These are phyloP conservation scores for Candida ulmi DNA, from an alignment of 805 yeast genomes.

Conservation along the genomic window DNA sequence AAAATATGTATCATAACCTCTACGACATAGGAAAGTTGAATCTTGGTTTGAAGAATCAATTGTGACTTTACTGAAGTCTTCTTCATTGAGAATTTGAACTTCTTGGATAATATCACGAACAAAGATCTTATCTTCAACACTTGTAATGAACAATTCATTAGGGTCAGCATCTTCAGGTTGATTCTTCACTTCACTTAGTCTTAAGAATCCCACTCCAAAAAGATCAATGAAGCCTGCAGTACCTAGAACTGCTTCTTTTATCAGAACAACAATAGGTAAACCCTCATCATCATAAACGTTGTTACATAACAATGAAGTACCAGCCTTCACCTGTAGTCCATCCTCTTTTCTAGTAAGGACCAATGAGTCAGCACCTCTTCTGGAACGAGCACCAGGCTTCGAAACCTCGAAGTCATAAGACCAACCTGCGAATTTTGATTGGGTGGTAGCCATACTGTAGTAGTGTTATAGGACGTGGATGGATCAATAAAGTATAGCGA, in stretches of 20 bases:
- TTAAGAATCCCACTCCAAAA: conserved; percentile 41
- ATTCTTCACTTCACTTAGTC: conserved; percentile 33
- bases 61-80: conserved; percentile 28
- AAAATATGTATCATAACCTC: conserved; percentile 29
- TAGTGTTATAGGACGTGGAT: no score
- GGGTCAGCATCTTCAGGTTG: conserved; percentile 21
- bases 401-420: conserved; percentile 10
- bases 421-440: conserved; percentile 19
- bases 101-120: conserved; percentile 37
- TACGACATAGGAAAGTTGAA: conserved; percentile 25
- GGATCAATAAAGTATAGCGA: no score
- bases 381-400: conserved; percentile 1
- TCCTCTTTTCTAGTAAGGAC: conserved; percentile 37
- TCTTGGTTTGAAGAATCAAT: conserved; percentile 31
- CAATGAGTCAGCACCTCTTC: conserved; percentile 11
- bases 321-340: conserved; percentile 42
- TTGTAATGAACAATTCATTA: conserved; percentile 52
- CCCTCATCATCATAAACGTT: conserved; percentile 29
- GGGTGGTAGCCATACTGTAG: conserved; percentile 16
- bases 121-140: conserved; percentile 39
- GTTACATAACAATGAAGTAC: conserved; percentile 42
- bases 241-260: conserved; percentile 48
- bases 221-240: conserved; percentile 43
- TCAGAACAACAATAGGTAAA: conserved; percentile 37
- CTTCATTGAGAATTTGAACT: conserved; percentile 37